Base-by-base conservation (phyloP, 208 protist species). In the Tritrichomonas musculus region DNA sequence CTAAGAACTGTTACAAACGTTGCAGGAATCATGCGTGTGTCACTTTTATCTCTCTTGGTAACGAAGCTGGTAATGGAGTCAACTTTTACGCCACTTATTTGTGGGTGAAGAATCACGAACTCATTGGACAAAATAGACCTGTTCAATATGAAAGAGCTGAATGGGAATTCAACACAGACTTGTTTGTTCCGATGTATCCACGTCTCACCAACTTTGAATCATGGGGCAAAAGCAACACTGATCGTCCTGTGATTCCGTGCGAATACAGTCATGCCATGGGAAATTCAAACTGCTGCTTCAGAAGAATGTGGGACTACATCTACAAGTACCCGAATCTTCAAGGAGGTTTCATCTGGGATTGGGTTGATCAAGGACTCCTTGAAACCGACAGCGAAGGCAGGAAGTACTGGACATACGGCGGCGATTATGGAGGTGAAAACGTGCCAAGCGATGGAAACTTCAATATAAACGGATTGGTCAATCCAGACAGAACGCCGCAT, bases 311-410 rank as follows among this genome's bases (percentile, higher is more conserved):
- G 95, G 72, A 80, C 5, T 5, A 5, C 5, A 60, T 60, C 17
- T 60, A 60, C 53, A 82, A 53, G 17, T 50, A 82, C 17, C 41
- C 73, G 17, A 72, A 64, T 53, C 11, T 94, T 17, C 94, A 95
- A 49, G 94, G 94, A 25, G 94, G 94, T 39, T 96, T 95, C 94
- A 95, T 96, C 50, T 96, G 95, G 95, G 95, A 96, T 92, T 96
- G 94, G 94, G 92, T 94, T 17, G 95, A 96, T 66, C 95, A 96
- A 92, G 95, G 94, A 22, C 65, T 95, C 22, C n/a, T 33, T 30
- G 47, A 20, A 25, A 5, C 8, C 27, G 47, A 2, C 14, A 92
- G 1, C 1, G 33, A 92, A 39, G 84, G 53, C 14, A 4, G 36
- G 60, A 64, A 41, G 27, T 27, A 8, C 36, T 95, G 92, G 93